These are phyloP conservation scores for Coleophoma eucalyptorum DNA, from an alignment of 2,329 filamentous ascomycete genomes.

Conservation along the genomic window DNA sequence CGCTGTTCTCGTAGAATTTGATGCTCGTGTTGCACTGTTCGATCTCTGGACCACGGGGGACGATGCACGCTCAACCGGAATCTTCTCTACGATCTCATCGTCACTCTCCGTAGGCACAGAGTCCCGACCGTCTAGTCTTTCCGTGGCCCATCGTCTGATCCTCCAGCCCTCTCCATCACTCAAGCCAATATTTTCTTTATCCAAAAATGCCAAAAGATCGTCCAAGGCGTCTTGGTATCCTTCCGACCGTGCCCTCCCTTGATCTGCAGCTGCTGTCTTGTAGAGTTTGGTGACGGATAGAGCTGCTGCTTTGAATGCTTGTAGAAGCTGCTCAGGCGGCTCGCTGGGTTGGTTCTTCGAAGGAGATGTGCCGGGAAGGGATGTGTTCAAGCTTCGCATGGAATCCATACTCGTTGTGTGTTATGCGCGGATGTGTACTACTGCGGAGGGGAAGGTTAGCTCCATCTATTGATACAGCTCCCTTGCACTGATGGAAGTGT, in stretches of 20 bases:
- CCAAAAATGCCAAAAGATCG: constrained; percentile 80
- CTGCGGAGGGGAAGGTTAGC: background rate
- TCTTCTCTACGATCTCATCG: constrained; percentile 59
- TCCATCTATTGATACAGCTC: background rate
- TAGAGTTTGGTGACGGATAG: constrained; percentile 95
- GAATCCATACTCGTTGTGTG: constrained; percentile 48
- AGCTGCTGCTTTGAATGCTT: constrained; percentile 88
- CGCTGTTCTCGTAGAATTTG: constrained; percentile 13
- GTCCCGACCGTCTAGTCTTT: constrained; percentile 63
- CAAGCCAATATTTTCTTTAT: constrained; percentile 75
- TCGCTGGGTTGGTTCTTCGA: constrained; percentile 36
- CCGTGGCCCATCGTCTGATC: constrained; percentile 62
- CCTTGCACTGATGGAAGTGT: background rate
- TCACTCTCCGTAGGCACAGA: constrained; percentile 58
- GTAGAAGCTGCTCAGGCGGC: constrained; percentile 65
- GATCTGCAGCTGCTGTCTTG: constrained; percentile 79
- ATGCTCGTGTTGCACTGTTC: constrained; percentile 35
- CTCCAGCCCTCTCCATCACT: constrained; percentile 72
- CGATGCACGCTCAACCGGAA: constrained; percentile 45
- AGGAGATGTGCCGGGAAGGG: constrained; percentile 48
- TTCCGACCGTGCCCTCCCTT: constrained; percentile 69
- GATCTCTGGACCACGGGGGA: constrained; percentile 55
- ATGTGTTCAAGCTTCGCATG: constrained; percentile 60
- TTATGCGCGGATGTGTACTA: background rate
- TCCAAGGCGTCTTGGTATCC: constrained; percentile 95